Evolutionary conservation across 1,139 yeast species (phyloP), one percentile per base, ranked within the genome.

Genomic region (Ogataea hybrid): DNA sequence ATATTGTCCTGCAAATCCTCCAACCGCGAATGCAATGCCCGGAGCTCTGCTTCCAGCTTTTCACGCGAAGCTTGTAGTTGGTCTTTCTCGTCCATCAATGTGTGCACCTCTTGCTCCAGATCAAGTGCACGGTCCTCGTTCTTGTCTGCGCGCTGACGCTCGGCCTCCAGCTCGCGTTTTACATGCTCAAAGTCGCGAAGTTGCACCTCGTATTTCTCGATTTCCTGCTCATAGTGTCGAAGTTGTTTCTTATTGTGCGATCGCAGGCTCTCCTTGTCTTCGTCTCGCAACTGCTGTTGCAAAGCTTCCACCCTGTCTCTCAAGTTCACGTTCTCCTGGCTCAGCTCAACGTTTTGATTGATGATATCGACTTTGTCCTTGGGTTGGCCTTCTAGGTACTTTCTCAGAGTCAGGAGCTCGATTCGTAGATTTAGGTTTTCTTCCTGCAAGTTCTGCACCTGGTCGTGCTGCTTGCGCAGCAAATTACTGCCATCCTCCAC

Each of bases 341-440:
- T 70, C 39, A 74, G 59, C n/a, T 61, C 61, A 18, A 70, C 59
- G 44, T 73, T 75, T 39, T 69, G 67, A 32, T 63, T 62, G 27
- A 71, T 58, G 33, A 73, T 47, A 12, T 63, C 64, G 6, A 62
- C 57, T 33, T 69, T 69, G 40, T 72, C 76, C 28, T 61, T 65
- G 0, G 79, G 79, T 9, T 75, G 65, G 15, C 67, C 70, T 36
- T 67, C 67, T 36, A 80, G 61, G 39, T 73, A 69, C 50, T 75
- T 68, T 28, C 75, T 70, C 47, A 80, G 63, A 4, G 83, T 73
- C 16, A 77, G 72, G 36, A 80, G 65, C 51, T 80, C 79, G 32
- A 83, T 70, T 54, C 78, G 77, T 51, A 84, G 67, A 50, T 79
- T 75, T 54, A 80, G 75, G 51, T 82, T 84, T 43, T 84, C 89